Conservation (phyloP, 2,329 filamentous ascomycete genomes). For the Ophiostoma quercus region DNA sequence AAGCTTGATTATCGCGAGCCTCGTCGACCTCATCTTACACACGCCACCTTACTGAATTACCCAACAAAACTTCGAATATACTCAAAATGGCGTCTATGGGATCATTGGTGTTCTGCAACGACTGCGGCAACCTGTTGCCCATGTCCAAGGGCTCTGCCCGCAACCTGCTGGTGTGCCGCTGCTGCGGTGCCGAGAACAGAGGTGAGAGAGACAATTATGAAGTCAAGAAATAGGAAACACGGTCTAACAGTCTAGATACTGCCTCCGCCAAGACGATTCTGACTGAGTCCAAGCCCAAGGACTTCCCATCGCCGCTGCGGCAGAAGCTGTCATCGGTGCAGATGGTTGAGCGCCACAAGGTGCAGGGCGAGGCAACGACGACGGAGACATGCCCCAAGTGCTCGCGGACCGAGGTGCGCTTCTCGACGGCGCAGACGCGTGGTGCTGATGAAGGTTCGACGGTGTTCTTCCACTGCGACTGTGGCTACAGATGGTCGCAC, state of each 20-base stretch:
- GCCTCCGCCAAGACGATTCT: slow-evolving; percentile 68
- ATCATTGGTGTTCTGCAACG: slow-evolving; percentile 85
- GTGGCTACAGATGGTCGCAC: slow-evolving; percentile 61
- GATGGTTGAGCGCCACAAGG: slow-evolving; percentile 69
- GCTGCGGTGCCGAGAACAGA: slow-evolving; percentile 73
- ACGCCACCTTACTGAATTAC: background rate
- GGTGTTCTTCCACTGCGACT: slow-evolving; percentile 84
- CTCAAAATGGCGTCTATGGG: slow-evolving; percentile 75
- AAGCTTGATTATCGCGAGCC: background rate
- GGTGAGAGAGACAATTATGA: slow-evolving; percentile 57
- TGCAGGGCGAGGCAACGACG: slow-evolving; percentile 65
- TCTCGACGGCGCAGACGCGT: slow-evolving; percentile 76
- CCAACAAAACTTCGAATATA: background rate
- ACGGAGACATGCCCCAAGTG: slow-evolving; percentile 73
- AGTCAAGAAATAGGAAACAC: background rate
- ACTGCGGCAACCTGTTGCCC: slow-evolving; percentile 86
- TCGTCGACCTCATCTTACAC: background rate
- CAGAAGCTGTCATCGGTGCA: slow-evolving; percentile 85
- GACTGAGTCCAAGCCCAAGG: slow-evolving; percentile 79
- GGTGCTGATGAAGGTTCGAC: slow-evolving; percentile 94
- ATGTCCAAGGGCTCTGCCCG: slow-evolving; percentile 71
- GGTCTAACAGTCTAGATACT: slow-evolving; percentile 42
- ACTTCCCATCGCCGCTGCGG: slow-evolving; percentile 85
- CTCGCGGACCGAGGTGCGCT: slow-evolving; percentile 75
- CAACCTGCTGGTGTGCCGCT: slow-evolving; percentile 72